Evolutionary conservation across 805 yeast genomes (phyloP).

Genomic region (Saccharomycopsis sp.): DNA sequence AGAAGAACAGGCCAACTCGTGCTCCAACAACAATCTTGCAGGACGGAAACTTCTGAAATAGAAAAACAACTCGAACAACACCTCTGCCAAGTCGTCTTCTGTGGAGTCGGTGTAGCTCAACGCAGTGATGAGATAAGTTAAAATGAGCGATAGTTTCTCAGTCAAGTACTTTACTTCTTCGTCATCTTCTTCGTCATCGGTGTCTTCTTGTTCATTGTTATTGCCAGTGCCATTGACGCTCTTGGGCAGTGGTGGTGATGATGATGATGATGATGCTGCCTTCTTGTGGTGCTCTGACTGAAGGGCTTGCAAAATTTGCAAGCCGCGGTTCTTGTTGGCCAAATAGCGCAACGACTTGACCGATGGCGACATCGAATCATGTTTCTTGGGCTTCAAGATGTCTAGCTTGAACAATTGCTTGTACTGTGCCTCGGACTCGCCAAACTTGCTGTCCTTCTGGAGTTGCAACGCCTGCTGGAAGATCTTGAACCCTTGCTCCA

Average conservation of each 20-base stretch:
- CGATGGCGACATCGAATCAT: constrained; percentile 45
- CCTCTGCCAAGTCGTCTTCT: constrained; percentile 44
- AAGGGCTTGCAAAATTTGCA: constrained; percentile 45
- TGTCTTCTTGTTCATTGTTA: constrained; percentile 16
- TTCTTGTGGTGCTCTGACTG: constrained; percentile 21
- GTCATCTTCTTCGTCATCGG: constrained; percentile 25
- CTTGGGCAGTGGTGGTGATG: too few species aligned
- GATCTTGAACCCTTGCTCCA: constrained; percentile 71
- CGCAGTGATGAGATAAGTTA: constrained; percentile 52
- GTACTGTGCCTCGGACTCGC: constrained; percentile 46
- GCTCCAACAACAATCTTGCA: constrained; percentile 51
- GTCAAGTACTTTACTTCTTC: constrained; percentile 25
- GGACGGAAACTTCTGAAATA: constrained; percentile 41
- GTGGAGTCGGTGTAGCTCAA: constrained; percentile 53
- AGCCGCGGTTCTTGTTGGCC: constrained; percentile 74
- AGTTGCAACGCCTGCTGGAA: constrained; percentile 61
- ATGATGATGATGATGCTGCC: too few species aligned
- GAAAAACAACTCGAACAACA: constrained; percentile 42
- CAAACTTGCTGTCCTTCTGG: constrained; percentile 44
- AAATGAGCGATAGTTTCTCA: constrained; percentile 33
- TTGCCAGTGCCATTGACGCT: neutral
- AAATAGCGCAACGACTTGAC: constrained; percentile 67
- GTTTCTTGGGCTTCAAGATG: constrained; percentile 42
- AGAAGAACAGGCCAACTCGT: constrained; percentile 31
- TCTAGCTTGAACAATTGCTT: constrained; percentile 58